A percentile compares a stretch with the other conserved stretches of the same genome.
Conservation (phyloP, 441 rosid species). For the Bruguiera hainesii region DNA sequence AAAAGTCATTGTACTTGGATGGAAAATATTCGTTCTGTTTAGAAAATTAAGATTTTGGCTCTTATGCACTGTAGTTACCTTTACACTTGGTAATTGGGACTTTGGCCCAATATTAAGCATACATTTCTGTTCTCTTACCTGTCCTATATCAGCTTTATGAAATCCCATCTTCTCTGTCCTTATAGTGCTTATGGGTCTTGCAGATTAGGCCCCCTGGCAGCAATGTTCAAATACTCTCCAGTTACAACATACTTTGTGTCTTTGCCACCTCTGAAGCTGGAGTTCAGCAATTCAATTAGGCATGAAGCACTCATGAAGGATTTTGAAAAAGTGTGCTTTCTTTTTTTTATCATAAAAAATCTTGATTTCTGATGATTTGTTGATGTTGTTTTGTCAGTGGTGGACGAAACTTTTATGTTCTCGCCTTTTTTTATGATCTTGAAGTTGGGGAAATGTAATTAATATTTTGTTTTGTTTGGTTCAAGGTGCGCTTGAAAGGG, state of each 20-base stretch:
- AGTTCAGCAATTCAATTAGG: constrained; percentile 49
- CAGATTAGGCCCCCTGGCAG: constrained; percentile 88
- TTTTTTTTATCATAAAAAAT: constrained; percentile 17
- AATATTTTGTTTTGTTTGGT: constrained; percentile 8
- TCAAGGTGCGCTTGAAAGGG: constrained; percentile 68
- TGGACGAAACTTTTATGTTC: constrained; percentile 4
- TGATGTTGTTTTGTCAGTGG: constrained; percentile 13
- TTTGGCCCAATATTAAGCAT: background rate
- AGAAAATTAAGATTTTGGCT: background rate
- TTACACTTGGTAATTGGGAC: no score
- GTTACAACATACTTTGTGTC: constrained; percentile 70
- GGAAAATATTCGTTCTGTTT: background rate
- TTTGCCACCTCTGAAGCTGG: constrained; percentile 73
- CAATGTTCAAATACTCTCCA: constrained; percentile 80
- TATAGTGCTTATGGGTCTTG: constrained; percentile 5
- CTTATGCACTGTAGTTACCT: background rate
- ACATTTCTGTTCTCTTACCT: background rate
- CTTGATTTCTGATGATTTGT: constrained; percentile 3
- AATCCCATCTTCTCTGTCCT: background rate
- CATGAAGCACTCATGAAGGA: constrained; percentile 59
- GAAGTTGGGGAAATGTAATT: constrained; percentile 4
- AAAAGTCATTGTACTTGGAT: background rate
- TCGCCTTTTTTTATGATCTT: background rate
- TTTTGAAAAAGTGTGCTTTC: constrained; percentile 44
- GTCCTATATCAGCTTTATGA: background rate